Conservation (phyloP, 1,284 basidiomycete species). For the Entoloma clypeatum region DNA sequence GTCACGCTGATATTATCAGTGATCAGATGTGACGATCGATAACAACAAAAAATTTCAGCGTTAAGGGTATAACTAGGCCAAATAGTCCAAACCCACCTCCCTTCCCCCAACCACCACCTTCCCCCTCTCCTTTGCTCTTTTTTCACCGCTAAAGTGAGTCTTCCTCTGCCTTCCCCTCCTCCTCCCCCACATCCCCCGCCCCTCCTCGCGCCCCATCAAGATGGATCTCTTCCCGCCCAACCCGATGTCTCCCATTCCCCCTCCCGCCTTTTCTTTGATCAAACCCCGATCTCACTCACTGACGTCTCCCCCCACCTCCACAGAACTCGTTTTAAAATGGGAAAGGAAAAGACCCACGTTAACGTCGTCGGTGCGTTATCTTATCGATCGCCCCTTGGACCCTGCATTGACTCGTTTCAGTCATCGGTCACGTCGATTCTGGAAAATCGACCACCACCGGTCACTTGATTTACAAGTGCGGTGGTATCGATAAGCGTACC, state of each 20-base stretch:
- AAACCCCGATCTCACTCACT: constrained; percentile 29
- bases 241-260: constrained; percentile 20
- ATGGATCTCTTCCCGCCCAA: constrained; percentile 24
- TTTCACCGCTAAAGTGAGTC: constrained; percentile 46
- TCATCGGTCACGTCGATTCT: constrained; percentile 97
- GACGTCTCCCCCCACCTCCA: constrained; percentile 17
- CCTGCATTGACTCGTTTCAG: constrained; percentile 43
- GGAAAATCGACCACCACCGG: constrained; percentile 99
- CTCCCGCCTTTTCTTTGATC: constrained; percentile 23
- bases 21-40: constrained; percentile 48
- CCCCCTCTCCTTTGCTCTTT: constrained; percentile 32
- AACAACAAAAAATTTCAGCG: constrained; percentile 50
- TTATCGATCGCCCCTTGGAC: constrained; percentile 25
- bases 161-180: constrained; percentile 11
- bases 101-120: constrained; percentile 50
- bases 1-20: constrained; percentile 42
- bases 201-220: constrained; percentile 13
- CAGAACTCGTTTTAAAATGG: constrained; percentile 69
- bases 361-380: constrained; percentile 82
- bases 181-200: constrained; percentile 11
- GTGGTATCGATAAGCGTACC: constrained; percentile 99
- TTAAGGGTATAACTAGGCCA: constrained; percentile 53
- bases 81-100: constrained; percentile 38
- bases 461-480: constrained; percentile 99
- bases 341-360: constrained; percentile 87